These are phyloP conservation scores for Xylariaceae sp. DNA, from an alignment of 2,329 filamentous ascomycete species.

Conservation along the genomic window DNA sequence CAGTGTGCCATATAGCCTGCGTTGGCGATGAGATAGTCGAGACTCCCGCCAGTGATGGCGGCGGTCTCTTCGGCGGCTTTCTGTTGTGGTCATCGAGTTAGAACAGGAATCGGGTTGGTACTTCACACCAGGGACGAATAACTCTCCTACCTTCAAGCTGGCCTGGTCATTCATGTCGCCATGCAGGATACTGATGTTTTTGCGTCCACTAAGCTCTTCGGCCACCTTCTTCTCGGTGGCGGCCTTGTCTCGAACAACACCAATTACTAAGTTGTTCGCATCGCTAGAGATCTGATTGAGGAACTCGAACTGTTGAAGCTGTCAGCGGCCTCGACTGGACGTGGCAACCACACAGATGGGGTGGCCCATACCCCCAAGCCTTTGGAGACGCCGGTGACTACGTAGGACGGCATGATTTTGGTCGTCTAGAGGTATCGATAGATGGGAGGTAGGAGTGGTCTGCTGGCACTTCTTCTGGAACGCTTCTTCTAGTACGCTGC, in stretches of 20 bases:
- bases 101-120: neutral
- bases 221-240: neutral
- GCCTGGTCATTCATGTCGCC: neutral
- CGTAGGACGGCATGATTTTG: neutral
- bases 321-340: neutral
- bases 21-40: slow-evolving; percentile 55
- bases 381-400: neutral
- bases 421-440: no score
- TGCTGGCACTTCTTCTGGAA: no score
- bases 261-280: neutral
- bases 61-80: slow-evolving; percentile 26
- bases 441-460: no score
- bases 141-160: neutral
- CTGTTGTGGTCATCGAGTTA: slow-evolving; percentile 6
- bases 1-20: slow-evolving; percentile 39
- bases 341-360: neutral
- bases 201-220: neutral
- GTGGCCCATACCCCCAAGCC: neutral
- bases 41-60: slow-evolving; percentile 34
- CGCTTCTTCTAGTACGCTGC: no score
- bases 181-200: neutral
- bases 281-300: neutral
- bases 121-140: no score
- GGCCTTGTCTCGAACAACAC: neutral
- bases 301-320: neutral